These are phyloP conservation scores for Fomitopsis serialis DNA, from an alignment of 768 basidiomycete genomes.

Conservation along the genomic window DNA sequence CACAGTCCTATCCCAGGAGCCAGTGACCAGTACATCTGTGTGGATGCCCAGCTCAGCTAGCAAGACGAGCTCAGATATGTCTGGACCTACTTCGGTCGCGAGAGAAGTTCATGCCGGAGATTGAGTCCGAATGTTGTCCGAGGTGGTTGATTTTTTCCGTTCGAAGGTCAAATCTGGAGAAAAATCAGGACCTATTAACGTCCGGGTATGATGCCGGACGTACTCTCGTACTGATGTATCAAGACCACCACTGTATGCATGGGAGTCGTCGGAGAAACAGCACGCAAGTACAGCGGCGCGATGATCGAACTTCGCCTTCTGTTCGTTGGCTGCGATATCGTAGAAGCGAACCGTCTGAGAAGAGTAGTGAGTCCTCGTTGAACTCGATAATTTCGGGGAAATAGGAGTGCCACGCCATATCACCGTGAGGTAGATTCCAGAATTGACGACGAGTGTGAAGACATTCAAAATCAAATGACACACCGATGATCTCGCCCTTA, in stretches of 20 bases:
- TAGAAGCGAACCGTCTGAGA: constrained; percentile 55
- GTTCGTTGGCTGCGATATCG: constrained; percentile 50
- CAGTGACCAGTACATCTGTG: constrained; percentile 71
- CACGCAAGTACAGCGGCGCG: constrained; percentile 86
- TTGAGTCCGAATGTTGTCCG: constrained; percentile 76
- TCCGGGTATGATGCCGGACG: constrained; percentile 23
- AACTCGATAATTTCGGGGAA: neutral
- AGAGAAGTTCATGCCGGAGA: constrained; percentile 73
- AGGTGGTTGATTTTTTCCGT: constrained; percentile 68
- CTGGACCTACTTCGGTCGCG: constrained; percentile 51
- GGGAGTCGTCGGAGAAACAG: constrained; percentile 59
- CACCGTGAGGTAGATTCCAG: too few species aligned
- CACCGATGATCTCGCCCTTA: too few species aligned
- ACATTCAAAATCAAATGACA: too few species aligned
- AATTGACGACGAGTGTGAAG: too few species aligned
- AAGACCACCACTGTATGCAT: constrained; percentile 82
- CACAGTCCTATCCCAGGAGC: constrained; percentile 89
- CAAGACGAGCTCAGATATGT: neutral
- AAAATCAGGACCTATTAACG: neutral
- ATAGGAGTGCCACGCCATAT: too few species aligned
- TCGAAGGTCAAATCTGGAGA: constrained; percentile 65
- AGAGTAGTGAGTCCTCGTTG: neutral
- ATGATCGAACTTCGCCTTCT: constrained; percentile 81
- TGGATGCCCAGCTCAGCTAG: neutral
- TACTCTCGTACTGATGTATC: constrained; percentile 82